Evolutionary conservation across 441 rosid species (phyloP), one percentile per base, ranked within the genome.

Genomic region (Populus hybrid): DNA sequence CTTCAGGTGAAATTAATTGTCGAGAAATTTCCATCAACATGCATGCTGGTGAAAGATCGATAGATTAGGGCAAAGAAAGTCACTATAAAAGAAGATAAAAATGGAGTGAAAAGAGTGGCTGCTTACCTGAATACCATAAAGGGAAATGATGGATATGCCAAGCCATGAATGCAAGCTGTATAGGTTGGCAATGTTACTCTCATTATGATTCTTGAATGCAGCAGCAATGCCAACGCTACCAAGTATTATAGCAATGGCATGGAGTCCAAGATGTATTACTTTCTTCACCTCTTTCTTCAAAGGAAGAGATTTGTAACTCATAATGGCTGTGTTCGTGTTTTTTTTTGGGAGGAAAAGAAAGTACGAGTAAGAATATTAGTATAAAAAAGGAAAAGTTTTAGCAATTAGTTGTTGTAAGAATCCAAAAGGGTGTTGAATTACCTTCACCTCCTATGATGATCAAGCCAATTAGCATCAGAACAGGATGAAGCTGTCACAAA

Each of bases 101-200:
- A 36, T 7, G 5, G 10, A 69, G 16, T 76, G 66, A 50, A 14
- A 50, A 0, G 57, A 50, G 57, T 14, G 19, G 32, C 32, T 30
- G 32, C 34, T 32, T 84, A 93, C 99, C 97, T 95, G 99, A 78
- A 93, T 72, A 72, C 79, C 98, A 65, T 95, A 95, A 38, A 95
- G 95, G 69, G 82, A 82, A 77, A 95, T 95, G 83, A 90, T 76
- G 2, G 77, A 80, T 7, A 95, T 90, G 12, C 99, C 99, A 68
- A 95, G 85, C 99, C 99, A 95, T 42, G 99, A 93, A 78, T 95
- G 99, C 75, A 95, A 80, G 78, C 99, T 95, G 86, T 95, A 95
- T 42, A 95, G 94, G 79, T 93, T 93, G 79, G 82, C 88, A 69
- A 93, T 92, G 19, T 81, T 40, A 26, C 95, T 93, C 84, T 93